Evolutionary conservation across 345 rosid genomes (phyloP).

Genomic region (Turnera subulata): DNA sequence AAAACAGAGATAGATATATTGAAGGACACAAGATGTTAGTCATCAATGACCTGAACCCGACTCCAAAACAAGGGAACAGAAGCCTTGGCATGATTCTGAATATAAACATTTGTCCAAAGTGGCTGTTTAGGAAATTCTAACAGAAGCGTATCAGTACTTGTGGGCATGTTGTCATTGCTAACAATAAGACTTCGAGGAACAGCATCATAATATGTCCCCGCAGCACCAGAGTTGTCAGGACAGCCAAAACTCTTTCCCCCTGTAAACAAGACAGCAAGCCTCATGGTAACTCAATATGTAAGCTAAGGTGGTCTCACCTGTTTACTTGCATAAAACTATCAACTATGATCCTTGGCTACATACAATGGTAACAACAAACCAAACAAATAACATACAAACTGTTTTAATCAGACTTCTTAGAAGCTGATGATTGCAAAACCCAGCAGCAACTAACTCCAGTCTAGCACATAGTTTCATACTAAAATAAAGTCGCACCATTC

Average conservation of each 20-base stretch:
- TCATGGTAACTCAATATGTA: background rate
- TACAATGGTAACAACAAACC: too few relatives aligned
- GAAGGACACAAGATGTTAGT: conserved; percentile 11
- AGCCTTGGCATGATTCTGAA: conserved; percentile 56
- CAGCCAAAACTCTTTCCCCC: conserved; percentile 66
- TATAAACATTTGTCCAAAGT: conserved; percentile 61
- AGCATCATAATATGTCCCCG: conserved; percentile 74
- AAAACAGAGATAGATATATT: conserved; percentile 3
- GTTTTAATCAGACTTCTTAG: too few relatives aligned
- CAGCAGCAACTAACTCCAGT: too few relatives aligned
- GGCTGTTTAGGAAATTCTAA: conserved; percentile 64
- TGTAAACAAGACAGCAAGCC: conserved; percentile 23
- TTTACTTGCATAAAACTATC: too few relatives aligned
- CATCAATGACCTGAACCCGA: conserved; percentile 56
- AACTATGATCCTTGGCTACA: too few relatives aligned
- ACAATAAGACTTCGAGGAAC: conserved; percentile 63
- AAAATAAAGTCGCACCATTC: too few relatives aligned
- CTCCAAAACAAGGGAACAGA: conserved; percentile 70
- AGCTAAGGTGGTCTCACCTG: too few relatives aligned
- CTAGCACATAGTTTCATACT: too few relatives aligned
- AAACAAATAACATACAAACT: too few relatives aligned
- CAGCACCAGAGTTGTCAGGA: conserved; percentile 60
- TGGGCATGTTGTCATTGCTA: conserved; percentile 52
- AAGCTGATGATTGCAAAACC: too few relatives aligned
- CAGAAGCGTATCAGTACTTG: conserved; percentile 63